These are phyloP conservation scores for Lepidium sativum DNA, from an alignment of 345 rosid species.

Conservation along the genomic window DNA sequence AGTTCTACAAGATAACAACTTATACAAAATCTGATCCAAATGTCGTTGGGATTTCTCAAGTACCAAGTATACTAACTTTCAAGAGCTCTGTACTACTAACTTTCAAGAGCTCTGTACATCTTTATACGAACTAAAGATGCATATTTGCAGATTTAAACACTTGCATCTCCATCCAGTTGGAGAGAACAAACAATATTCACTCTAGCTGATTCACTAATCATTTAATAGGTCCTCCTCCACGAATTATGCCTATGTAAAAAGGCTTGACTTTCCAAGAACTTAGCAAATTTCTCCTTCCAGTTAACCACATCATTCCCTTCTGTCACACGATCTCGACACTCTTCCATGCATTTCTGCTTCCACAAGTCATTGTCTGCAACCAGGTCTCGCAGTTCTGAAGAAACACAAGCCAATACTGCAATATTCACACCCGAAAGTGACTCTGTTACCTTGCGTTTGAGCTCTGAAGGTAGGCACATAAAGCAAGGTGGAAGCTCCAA, in stretches of 20 bases:
- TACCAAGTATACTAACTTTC: not conserved
- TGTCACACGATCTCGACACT: slow-evolving; percentile 20
- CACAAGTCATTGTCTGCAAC: slow-evolving; percentile 40
- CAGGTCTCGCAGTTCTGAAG: slow-evolving; percentile 34
- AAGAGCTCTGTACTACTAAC: not conserved
- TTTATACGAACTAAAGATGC: not conserved
- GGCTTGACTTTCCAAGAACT: not conserved
- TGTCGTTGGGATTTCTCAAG: not conserved
- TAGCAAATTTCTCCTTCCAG: not conserved
- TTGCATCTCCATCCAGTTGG: too few relatives aligned
- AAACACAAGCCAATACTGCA: slow-evolving; percentile 39
- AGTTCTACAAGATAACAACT: not conserved
- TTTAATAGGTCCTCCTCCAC: not conserved
- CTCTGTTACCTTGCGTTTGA: slow-evolving; percentile 47
- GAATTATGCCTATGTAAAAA: too few relatives aligned
- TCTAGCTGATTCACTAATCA: not conserved
- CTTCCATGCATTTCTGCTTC: slow-evolving; percentile 44
- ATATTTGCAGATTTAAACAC: not conserved
- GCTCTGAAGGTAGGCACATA: slow-evolving; percentile 42
- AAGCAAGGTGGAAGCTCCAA: slow-evolving; percentile 46
- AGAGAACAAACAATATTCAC: not conserved
- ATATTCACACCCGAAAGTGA: slow-evolving; percentile 33
- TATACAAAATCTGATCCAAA: not conserved
- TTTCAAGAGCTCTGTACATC: not conserved
- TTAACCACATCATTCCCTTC: not conserved